phyloP scores from a whole-genome alignment of 2,329 filamentous ascomycete species.

The Fusarium verrucosum region DNA sequence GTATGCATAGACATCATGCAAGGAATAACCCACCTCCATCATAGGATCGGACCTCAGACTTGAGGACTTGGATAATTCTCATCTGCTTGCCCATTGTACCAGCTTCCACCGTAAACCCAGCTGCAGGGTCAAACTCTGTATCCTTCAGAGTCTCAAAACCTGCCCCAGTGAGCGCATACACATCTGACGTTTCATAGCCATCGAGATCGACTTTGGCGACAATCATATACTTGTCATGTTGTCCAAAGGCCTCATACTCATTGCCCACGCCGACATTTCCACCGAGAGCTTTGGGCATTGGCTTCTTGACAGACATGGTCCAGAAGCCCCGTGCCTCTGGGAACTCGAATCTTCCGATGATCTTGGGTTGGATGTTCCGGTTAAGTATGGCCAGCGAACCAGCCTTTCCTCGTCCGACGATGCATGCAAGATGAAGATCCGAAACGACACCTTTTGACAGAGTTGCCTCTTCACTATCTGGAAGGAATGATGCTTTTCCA shows the following conservation, averaged over 20 bases:
- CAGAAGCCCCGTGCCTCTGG: conserved; percentile 80
- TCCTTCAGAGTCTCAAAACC: conserved; percentile 79
- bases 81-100: conserved; percentile 82
- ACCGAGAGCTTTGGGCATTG: conserved; percentile 68
- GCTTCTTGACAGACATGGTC: conserved; percentile 77
- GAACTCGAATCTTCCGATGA: conserved; percentile 75
- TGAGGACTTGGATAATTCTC: conserved; percentile 86
- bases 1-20: neutral
- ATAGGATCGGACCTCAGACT: conserved; percentile 88
- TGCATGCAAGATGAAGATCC: conserved; percentile 67
- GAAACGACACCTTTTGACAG: conserved; percentile 59
- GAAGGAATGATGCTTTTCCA: conserved; percentile 62
- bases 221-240: conserved; percentile 83
- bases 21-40: conserved; percentile 74
- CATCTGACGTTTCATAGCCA: conserved; percentile 78
- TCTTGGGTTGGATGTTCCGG: conserved; percentile 77
- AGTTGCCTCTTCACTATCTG: conserved; percentile 57
- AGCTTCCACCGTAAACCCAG: conserved; percentile 86
- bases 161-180: conserved; percentile 78
- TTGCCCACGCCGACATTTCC: conserved; percentile 59
- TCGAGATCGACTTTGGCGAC: conserved; percentile 76
- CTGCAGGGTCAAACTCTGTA: conserved; percentile 91
- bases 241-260: conserved; percentile 67
- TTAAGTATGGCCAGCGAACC: conserved; percentile 80
- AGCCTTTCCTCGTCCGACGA: conserved; percentile 70